Evolutionary conservation across 441 rosid genomes (phyloP).

Genomic region (Erysimum pusillum): DNA sequence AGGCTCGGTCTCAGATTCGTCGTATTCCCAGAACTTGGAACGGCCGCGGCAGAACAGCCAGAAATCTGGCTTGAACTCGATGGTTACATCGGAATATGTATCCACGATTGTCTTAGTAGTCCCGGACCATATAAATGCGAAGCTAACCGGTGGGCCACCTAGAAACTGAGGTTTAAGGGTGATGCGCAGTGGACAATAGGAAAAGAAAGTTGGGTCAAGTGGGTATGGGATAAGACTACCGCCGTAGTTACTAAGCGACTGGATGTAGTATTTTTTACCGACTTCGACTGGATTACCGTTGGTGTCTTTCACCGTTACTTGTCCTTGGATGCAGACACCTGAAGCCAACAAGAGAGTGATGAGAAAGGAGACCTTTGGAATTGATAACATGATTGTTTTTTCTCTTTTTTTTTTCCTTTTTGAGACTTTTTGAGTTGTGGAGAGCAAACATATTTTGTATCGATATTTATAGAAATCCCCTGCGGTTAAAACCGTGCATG

Average conservation of each 20-base stretch:
- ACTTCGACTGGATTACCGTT: not conserved
- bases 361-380: constrained; percentile 15
- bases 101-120: not conserved
- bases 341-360: constrained; percentile 28
- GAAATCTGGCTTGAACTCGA: constrained; percentile 8
- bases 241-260: not conserved
- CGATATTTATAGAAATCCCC: constrained; percentile 2
- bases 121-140: not conserved
- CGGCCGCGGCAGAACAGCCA: not conserved
- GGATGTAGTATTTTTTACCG: constrained; percentile 26
- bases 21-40: constrained; percentile 30
- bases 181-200: constrained; percentile 30
- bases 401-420: not conserved
- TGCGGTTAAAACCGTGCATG: not conserved
- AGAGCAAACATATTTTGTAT: constrained; percentile 7
- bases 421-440: constrained; percentile 11
- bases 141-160: constrained; percentile 26
- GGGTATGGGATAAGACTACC: constrained; percentile 36
- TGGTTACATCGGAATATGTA: not conserved
- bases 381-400: constrained; percentile 3
- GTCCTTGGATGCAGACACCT: constrained; percentile 17
- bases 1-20: not conserved
- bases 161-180: not conserved
- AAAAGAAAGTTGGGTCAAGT: not conserved
- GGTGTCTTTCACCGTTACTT: constrained; percentile 16